Percentiles rank a stretch among this genome's conserved stretches.
These are phyloP conservation scores for Polytrichum formosum DNA, from an alignment of 225 moss, liverwort and hornwort species.

Conservation along the genomic window DNA sequence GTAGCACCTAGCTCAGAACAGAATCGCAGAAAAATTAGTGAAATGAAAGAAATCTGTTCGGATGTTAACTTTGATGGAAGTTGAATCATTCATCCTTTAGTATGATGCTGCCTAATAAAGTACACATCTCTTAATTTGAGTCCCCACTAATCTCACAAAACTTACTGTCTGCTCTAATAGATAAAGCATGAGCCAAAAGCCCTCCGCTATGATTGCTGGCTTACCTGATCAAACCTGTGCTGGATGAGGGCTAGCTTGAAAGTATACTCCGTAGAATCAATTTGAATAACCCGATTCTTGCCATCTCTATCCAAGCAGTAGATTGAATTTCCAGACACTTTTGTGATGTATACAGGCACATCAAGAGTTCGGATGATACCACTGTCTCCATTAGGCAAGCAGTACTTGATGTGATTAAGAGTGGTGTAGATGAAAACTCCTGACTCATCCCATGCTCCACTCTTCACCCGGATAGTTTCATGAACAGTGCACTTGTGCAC, in stretches of 20 bases:
- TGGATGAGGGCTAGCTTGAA: constrained; percentile 95
- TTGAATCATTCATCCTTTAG: too few species aligned
- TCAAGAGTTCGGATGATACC: constrained; percentile 95
- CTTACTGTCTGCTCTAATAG: too few species aligned
- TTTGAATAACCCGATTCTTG: constrained; percentile 95
- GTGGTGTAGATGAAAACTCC: constrained; percentile 96
- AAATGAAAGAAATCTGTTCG: too few species aligned
- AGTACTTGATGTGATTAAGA: constrained; percentile 97
- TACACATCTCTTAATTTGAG: too few species aligned
- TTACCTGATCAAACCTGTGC: constrained; percentile 78
- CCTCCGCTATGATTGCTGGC: background rate
- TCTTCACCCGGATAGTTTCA: constrained; percentile 96
- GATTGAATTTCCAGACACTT: constrained; percentile 72
- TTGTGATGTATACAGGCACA: constrained; percentile 93
- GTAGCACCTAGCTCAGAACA: constrained; percentile 51
- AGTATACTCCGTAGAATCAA: constrained; percentile 91
- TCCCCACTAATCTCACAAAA: too few species aligned
- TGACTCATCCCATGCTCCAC: constrained; percentile 98
- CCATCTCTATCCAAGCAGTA: constrained; percentile 96
- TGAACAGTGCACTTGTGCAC: constrained; percentile 96
- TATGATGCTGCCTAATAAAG: too few species aligned
- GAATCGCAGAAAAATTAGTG: too few species aligned
- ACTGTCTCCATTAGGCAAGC: constrained; percentile 93
- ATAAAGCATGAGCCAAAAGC: too few species aligned
- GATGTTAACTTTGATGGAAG: too few species aligned